Base-by-base conservation (phyloP, 257 asterid genomes). In the Solanum chmielewskii region DNA sequence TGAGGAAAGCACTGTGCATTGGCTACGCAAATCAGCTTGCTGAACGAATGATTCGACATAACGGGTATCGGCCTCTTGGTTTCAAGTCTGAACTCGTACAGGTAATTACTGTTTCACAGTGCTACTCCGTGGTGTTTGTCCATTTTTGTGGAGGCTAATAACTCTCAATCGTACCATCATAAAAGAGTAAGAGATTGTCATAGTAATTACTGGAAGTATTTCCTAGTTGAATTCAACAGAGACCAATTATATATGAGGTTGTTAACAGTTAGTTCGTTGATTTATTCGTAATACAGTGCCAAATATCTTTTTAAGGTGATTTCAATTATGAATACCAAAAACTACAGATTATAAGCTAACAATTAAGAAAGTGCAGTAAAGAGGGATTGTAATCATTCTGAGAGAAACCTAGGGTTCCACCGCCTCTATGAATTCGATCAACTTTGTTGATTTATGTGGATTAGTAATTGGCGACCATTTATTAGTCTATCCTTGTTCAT, bases 1-100 rank as follows among this genome's bases (percentile, higher is more conserved):
- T 97, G 93, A 93, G 98, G 90, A 95, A 93, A 90, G 94, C 99
- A 83, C 92, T 97, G 75, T 97, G 97, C 90, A 89, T 94, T 45
- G 99, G 99, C 66, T 95, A 92, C 44, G 96, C 96, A 86, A 95
- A 93, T 91, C 99, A 97, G 92, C 97, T 96, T 84, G 99, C 97
- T 39, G 98, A 97, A 92, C 89, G 99, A 83, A 96, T 94, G 99
- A 88, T 95, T 70, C 99, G 94, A 56, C 99, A 97, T 85, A 97
- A 97, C 82, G 99, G 99, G 76, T 97, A 89, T 81, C 94, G 95
- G 77, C 92, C 98, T 68, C 89, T 95, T 84, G 98, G 99, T 92
- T 92, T 94, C 92, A 96, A 95, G 92, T 90, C 99, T 64, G 98
- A 95, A 76, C 91, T 97, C 83, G 98, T 95, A 86, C 99, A 97